phyloP scores from a whole-genome alignment of 2,329 filamentous ascomycete species.

The Ampelomyces quisqualis region DNA sequence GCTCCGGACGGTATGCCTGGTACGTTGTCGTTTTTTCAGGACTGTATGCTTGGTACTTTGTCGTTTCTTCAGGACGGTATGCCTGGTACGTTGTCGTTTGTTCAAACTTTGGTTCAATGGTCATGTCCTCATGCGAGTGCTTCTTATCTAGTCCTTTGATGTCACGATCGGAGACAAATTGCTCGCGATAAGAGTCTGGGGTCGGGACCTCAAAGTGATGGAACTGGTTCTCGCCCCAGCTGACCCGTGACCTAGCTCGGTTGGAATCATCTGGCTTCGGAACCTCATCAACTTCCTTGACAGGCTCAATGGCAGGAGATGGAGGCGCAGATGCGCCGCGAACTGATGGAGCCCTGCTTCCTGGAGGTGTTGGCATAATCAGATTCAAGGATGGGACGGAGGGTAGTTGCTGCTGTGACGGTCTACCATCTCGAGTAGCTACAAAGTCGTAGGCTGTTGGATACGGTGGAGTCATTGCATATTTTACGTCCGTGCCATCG shows the following conservation, averaged over 20 bases:
- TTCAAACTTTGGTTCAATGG: conserved; percentile 42
- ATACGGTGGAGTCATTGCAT: conserved; percentile 38
- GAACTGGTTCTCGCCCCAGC: conserved; percentile 52
- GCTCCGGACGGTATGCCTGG: conserved; percentile 33
- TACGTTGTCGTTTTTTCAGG: conserved; percentile 31
- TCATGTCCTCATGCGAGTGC: conserved; percentile 41
- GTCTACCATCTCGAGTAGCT: conserved; percentile 45
- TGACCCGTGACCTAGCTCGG: conserved; percentile 42
- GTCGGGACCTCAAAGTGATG: conserved; percentile 51
- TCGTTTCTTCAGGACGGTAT: conserved; percentile 31
- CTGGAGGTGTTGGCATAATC: conserved; percentile 60
- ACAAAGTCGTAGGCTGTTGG: conserved; percentile 42
- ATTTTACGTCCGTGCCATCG: conserved; percentile 36
- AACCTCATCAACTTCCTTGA: conserved; percentile 20
- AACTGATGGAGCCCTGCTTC: conserved; percentile 47
- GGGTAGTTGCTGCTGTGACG: conserved; percentile 38
- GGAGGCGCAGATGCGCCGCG: conserved; percentile 35
- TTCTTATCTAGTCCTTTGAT: conserved; percentile 23
- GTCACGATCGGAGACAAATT: conserved; percentile 38
- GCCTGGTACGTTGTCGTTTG: conserved; percentile 29
- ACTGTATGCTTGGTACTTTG: no score
- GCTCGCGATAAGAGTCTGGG: conserved; percentile 46
- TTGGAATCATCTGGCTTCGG: conserved; percentile 26
- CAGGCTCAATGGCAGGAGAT: conserved; percentile 38
- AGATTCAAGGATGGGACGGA: conserved; percentile 57